Conservation (phyloP, 2,329 filamentous ascomycete species). For the Botryotinia narcissicola region DNA sequence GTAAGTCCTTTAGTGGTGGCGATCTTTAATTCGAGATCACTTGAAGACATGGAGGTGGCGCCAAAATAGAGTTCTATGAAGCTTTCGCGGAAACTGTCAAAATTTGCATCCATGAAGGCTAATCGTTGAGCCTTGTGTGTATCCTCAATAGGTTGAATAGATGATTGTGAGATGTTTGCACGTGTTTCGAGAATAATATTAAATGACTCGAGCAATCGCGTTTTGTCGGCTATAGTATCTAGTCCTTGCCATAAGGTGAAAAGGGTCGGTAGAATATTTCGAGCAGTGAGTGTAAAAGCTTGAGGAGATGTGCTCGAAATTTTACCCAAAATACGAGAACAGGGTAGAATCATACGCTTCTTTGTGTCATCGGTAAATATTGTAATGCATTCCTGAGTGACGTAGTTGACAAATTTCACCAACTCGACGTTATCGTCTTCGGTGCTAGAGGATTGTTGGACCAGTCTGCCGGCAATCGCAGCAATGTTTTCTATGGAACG, state of each 20-base stretch:
- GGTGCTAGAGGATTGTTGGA: conserved; percentile 11
- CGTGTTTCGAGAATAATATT: conserved; percentile 34
- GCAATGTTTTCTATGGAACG: conserved; percentile 32
- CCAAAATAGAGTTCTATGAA: conserved; percentile 28
- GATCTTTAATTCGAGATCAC: conserved; percentile 27
- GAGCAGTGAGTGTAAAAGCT: not conserved
- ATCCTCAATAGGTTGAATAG: not conserved
- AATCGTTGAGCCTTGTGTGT: not conserved
- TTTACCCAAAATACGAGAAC: conserved; percentile 18
- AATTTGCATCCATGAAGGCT: conserved; percentile 15
- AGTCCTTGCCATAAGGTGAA: conserved; percentile 17
- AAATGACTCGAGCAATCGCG: conserved; percentile 32
- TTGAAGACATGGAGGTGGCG: conserved; percentile 22
- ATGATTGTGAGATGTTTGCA: conserved; percentile 19
- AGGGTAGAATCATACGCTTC: conserved; percentile 20
- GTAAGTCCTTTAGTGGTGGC: conserved; percentile 33
- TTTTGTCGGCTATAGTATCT: conserved; percentile 15
- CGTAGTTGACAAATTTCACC: conserved; percentile 21
- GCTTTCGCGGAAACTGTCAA: conserved; percentile 14
- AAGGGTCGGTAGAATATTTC: not conserved
- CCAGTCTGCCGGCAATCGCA: conserved; percentile 24
- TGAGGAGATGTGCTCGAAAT: conserved; percentile 17
- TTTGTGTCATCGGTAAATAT: conserved; percentile 16
- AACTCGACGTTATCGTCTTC: conserved; percentile 17
- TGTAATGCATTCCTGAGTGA: conserved; percentile 21